A percentile compares a stretch with the other conserved stretches of the same genome.
These are phyloP conservation scores for Solioccasus polychromus DNA, from an alignment of 768 basidiomycete genomes.

Conservation along the genomic window DNA sequence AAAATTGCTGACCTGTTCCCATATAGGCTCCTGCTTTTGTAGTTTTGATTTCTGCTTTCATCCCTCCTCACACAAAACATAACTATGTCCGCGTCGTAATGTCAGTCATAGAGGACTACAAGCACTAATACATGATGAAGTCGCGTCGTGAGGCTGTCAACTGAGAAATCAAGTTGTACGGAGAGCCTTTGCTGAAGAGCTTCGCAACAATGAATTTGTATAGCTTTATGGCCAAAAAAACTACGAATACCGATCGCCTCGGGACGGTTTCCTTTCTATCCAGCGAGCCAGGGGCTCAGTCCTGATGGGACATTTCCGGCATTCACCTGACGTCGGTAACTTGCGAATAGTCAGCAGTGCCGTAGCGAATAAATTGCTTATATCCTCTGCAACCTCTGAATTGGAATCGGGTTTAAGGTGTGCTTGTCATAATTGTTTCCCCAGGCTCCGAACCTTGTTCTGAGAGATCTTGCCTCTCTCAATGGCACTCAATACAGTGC, in stretches of 20 bases:
- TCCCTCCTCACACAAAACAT: constrained; percentile 14
- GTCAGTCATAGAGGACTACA: constrained; percentile 16
- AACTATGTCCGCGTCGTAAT: constrained; percentile 20
- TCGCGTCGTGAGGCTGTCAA: constrained; percentile 11
- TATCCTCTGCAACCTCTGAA: constrained; percentile 5
- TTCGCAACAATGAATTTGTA: constrained; percentile 1
- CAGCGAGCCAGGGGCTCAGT: too few relatives aligned
- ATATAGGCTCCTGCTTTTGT: constrained; percentile 4
- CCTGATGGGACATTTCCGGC: constrained; percentile 1
- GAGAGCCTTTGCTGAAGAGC: constrained; percentile 13
- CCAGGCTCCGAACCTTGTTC: constrained; percentile 21
- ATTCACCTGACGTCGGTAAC: constrained; percentile 12
- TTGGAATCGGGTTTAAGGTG: constrained; percentile 28
- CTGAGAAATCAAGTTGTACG: constrained; percentile 8
- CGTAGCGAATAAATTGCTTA: constrained; percentile 30
- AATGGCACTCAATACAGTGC: constrained; percentile 4
- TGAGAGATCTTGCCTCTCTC: background rate
- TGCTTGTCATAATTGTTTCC: constrained; percentile 10
- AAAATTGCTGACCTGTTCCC: background rate
- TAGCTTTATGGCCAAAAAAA: too few relatives aligned
- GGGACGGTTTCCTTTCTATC: too few relatives aligned
- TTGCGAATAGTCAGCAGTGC: constrained; percentile 8
- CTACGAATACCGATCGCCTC: too few relatives aligned
- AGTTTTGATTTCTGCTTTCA: constrained; percentile 1
- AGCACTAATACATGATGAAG: constrained; percentile 14